A percentile compares a stretch with the other conserved stretches of the same genome.
Evolutionary conservation across 2,329 filamentous ascomycete species (phyloP).

Genomic region (Teratosphaeria epicoccoides): DNA sequence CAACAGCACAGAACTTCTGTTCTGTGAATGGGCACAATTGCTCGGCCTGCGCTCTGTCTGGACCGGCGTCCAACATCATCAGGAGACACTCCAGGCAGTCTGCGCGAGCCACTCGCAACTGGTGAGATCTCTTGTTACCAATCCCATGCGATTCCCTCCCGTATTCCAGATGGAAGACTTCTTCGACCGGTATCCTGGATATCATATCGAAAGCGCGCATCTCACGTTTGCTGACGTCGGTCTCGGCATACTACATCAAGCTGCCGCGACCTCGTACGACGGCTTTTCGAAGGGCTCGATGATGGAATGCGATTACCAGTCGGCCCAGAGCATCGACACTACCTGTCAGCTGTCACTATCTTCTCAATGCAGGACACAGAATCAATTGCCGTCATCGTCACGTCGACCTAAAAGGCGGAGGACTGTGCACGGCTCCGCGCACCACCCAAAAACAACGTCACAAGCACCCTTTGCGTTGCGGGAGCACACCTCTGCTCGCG

Average conservation of each 20-base stretch:
- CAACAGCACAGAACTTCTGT: constrained; percentile 57
- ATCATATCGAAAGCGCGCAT: constrained; percentile 63
- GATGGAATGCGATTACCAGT: constrained; percentile 4
- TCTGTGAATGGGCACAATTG: constrained; percentile 69
- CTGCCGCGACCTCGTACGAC: constrained; percentile 1
- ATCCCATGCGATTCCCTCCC: constrained; percentile 61
- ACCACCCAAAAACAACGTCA: constrained; percentile 13
- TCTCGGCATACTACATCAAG: constrained; percentile 32
- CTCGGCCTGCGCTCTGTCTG: constrained; percentile 64
- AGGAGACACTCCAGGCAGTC: constrained; percentile 65
- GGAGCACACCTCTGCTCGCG: not conserved
- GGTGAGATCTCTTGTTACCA: constrained; percentile 60
- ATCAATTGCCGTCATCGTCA: constrained; percentile 7
- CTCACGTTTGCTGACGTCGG: constrained; percentile 58
- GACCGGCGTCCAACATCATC: constrained; percentile 70
- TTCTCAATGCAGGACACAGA: constrained; percentile 12
- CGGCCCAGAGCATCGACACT: not conserved
- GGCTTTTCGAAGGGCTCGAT: constrained; percentile 37
- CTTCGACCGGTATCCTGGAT: constrained; percentile 68
- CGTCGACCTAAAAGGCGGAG: constrained; percentile 11
- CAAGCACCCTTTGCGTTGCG: not conserved
- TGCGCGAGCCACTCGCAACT: constrained; percentile 70
- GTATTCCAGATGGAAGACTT: constrained; percentile 82
- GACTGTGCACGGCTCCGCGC: constrained; percentile 12
- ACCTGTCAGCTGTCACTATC: constrained; percentile 6